Base-by-base conservation (phyloP, 75 land plant genomes). In the Cryptomeria japonica region DNA sequence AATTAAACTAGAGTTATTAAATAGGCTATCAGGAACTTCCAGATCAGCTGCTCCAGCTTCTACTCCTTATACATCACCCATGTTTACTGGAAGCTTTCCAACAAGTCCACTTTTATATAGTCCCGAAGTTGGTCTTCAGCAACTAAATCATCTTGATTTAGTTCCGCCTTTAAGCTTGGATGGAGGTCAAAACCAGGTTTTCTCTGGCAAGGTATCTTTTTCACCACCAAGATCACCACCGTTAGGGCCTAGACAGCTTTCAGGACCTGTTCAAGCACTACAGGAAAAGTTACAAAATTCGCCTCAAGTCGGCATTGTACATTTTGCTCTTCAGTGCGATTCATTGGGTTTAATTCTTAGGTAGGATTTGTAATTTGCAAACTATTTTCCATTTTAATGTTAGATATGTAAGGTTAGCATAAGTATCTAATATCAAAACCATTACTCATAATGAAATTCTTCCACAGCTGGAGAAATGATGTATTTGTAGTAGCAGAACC, bases 401-500 rank as follows among this genome's bases (percentile, higher is more conserved):
- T 70, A 19, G 42, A 28, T 39, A 73, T 22, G 34, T 38, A 77
- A 32, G 11, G 44, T 31, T 28, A 86, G 16, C 19, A n/a, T 58
- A 76, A 70, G 42, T 73, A 76, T 42, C 32, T 61, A 42, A 39
- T 37, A 38, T 85, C 36, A 3, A 28, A 47, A 85, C 32, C 38
- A 6, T 42, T 85, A 34, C 79, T 87, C 41, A 87, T 38, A 25
- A 31, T 82, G n/a, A 42, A 85, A 68, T 68, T 39, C 34, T 73
- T 49, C 86, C 84, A 34, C 93, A 98, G 99, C 88, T 98, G 99
- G 99, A 95, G 94, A 87, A 98, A 93, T 91, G 99, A 98, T 91
- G 95, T 97, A 22, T 93, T 97, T 91, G 97, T 98, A 73, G 99
- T 98, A 86, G 99, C 99, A 80, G 99, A 98, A 91, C 99, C 99